Evolutionary conservation across 768 basidiomycete genomes (phyloP).

Genomic region (Leccinum barrowsii): DNA sequence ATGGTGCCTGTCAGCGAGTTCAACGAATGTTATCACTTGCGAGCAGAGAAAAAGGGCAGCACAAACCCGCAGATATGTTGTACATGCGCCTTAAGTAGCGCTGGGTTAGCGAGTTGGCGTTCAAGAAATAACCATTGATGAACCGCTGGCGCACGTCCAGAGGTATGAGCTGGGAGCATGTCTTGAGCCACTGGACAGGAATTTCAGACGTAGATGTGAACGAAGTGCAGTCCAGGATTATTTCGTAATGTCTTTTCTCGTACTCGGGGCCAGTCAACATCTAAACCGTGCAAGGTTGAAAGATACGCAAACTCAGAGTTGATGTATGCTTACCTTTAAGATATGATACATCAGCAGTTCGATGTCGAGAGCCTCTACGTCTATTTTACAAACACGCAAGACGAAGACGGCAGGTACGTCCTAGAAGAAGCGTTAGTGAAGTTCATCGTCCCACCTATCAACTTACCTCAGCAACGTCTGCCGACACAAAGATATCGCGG

Average conservation of each 20-base stretch:
- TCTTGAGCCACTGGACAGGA: slow-evolving; percentile 79
- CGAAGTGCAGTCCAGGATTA: slow-evolving; percentile 79
- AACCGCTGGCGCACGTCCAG: slow-evolving; percentile 65
- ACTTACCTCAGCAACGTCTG: slow-evolving; percentile 44
- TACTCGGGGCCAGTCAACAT: slow-evolving; percentile 48
- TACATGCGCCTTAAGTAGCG: slow-evolving; percentile 75
- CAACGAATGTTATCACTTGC: neutral
- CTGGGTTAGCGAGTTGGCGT: slow-evolving; percentile 67
- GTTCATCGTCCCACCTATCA: neutral
- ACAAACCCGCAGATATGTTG: slow-evolving; percentile 57
- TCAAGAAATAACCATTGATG: slow-evolving; percentile 60
- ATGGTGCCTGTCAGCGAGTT: slow-evolving; percentile 40
- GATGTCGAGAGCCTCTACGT: slow-evolving; percentile 76
- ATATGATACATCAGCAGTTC: slow-evolving; percentile 77
- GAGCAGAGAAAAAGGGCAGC: neutral
- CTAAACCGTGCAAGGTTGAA: slow-evolving; percentile 31
- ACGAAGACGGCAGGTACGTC: slow-evolving; percentile 53
- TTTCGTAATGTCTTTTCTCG: slow-evolving; percentile 53
- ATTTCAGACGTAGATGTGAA: slow-evolving; percentile 75
- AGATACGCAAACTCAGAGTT: neutral
- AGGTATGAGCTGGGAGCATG: slow-evolving; percentile 72
- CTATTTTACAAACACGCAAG: slow-evolving; percentile 62
- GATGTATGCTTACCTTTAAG: slow-evolving; percentile 51
- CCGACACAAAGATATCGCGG: slow-evolving; percentile 61
- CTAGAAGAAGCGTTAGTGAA: slow-evolving; percentile 21